Base-by-base conservation (phyloP, 169 alveolate species). In the Eimeria zaria region DNA sequence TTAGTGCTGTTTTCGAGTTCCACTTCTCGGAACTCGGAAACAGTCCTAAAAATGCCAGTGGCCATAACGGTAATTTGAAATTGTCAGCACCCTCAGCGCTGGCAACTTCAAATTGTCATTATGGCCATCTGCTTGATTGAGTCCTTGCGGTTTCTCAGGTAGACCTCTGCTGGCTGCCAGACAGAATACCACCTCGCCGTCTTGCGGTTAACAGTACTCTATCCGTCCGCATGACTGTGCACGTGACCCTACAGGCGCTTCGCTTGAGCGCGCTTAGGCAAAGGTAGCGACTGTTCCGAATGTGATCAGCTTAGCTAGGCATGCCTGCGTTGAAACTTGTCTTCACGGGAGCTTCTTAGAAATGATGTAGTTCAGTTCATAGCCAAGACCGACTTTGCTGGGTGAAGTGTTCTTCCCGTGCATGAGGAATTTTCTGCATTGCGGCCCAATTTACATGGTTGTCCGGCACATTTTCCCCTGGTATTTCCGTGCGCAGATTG, bases 221-320 rank as follows among this genome's bases (percentile, higher is more conserved):
- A n/a, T n/a, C 74, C 48, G 93, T 87, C 18, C 93, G 83, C 78
- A 62, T 87, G 67, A 41, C 67, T 36, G 83, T 62, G 81, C 78
- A 55, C 30, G 22, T 62, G 81, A 62, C 93, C 81, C 33, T 62
- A 41, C 93, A 87, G 93, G 93, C 93, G 53, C 93, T 87, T 39
- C 81, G 93, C 53, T 41, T 87, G 67, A 87, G 93, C 80, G 93
- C 93, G 44, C 81, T 87, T 22, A 36, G 55, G 93, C 93, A 87
- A 62, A 87, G 81, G 93, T 87, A 71, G 53, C 27, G 8, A 41
- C 41, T 36, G 81, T 48, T 62, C 41, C 5, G 1, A 62, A 30
- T 83, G 33, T 76, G 7, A 6, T 27, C 76, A 55, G 39, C 74
- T 53, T 39, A 27, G 33, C 74, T 30, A 51, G 53, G 76, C 46